These are phyloP conservation scores for Chalaropsis thielavioides DNA, from an alignment of 2,329 filamentous ascomycete species.

Conservation along the genomic window DNA sequence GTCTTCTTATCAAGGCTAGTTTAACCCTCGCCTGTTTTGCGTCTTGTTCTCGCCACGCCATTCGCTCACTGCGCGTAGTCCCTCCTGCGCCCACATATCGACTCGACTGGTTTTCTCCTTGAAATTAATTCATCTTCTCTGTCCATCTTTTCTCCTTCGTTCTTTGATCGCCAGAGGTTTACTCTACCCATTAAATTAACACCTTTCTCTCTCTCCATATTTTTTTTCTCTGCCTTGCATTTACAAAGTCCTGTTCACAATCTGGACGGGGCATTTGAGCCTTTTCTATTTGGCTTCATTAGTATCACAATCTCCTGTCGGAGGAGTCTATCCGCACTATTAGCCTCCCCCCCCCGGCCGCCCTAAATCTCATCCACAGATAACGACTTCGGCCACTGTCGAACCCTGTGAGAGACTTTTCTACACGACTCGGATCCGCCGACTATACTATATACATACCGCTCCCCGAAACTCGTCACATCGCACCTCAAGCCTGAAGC, in stretches of 20 bases:
- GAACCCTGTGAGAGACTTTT: neutral
- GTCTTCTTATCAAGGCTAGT: neutral
- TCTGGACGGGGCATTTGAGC: neutral
- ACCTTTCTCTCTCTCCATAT: too few species aligned
- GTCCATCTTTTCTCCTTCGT: neutral
- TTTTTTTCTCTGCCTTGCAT: neutral
- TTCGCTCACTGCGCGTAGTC: neutral
- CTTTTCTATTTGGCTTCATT: neutral
- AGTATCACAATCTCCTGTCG: neutral
- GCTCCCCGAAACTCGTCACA: neutral
- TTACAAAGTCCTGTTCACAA: neutral
- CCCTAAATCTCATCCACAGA: neutral
- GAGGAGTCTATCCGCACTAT: neutral
- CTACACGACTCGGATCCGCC: neutral
- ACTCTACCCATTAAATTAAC: neutral
- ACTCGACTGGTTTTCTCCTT: neutral
- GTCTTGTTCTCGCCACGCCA: neutral
- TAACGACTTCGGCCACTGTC: neutral
- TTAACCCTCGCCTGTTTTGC: neutral
- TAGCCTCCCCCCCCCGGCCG: neutral
- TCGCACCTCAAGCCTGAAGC: neutral
- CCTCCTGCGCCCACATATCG: neutral
- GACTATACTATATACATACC: neutral
- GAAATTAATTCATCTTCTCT: neutral
- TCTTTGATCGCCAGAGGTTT: neutral